A percentile compares a stretch with the other conserved stretches of the same genome.
phyloP scores from a whole-genome alignment of 257 asterid species.

The Nicotiana benthamiana region DNA sequence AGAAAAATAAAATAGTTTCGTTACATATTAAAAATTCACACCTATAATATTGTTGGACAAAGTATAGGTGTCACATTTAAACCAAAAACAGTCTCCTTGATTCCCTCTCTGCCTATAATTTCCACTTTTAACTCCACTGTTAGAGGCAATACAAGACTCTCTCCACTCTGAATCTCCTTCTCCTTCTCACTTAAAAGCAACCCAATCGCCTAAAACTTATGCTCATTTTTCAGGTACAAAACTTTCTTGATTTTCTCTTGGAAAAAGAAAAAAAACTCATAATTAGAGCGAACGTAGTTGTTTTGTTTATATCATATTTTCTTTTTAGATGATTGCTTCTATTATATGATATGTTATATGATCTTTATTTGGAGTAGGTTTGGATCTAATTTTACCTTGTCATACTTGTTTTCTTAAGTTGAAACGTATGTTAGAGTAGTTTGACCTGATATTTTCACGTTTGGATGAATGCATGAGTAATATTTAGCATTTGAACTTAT shows the following conservation, averaged over 20 bases:
- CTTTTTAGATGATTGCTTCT: neutral
- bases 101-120: slow-evolving; percentile 14
- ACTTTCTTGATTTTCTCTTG: neutral
- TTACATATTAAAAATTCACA: neutral
- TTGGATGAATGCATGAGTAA: too few relatives aligned
- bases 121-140: slow-evolving; percentile 5
- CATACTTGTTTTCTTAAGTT: neutral
- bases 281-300: neutral
- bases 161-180: neutral
- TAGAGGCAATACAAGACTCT: neutral
- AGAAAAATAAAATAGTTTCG: neutral
- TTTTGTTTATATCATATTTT: neutral
- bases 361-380: neutral
- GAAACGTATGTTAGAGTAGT: neutral
- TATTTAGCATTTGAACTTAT: neutral
- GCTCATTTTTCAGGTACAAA: neutral
- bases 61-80: neutral
- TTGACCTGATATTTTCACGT: neutral
- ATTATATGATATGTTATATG: neutral
- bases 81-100: slow-evolving; percentile 6
- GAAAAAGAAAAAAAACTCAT: neutral
- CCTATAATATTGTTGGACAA: neutral
- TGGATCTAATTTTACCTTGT: neutral
- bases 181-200: neutral
- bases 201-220: neutral